Conservation (phyloP, 2,329 filamentous ascomycete genomes). For the Monilinia aucupariae region DNA sequence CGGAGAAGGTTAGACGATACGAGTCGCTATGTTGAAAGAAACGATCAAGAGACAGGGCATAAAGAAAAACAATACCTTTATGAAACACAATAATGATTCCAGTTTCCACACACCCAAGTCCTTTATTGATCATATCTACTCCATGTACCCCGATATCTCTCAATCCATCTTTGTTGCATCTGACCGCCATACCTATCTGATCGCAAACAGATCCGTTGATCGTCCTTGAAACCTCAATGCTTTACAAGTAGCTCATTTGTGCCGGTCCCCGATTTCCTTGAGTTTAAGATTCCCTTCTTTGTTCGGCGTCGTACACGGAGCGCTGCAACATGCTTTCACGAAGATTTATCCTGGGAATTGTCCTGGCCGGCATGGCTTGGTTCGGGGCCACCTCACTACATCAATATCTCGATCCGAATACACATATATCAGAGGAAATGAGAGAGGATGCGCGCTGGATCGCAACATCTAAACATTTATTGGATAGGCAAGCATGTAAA, state of each 20-base stretch:
- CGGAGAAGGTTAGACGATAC: conserved; percentile 1
- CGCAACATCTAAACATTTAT: conserved; percentile 63
- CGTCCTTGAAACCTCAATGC: conserved; percentile 9
- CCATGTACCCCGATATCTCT: neutral
- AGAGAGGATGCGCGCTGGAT: conserved; percentile 64
- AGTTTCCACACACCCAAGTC: too few relatives aligned
- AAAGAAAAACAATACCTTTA: too few relatives aligned
- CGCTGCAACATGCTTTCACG: conserved; percentile 24
- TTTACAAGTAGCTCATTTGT: conserved; percentile 1
- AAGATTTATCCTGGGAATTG: conserved; percentile 34
- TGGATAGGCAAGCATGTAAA: conserved; percentile 69
- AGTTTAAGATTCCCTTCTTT: conserved; percentile 14
- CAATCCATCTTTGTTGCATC: neutral
- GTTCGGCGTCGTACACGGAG: neutral
- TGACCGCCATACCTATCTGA: neutral
- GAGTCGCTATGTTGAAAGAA: too few relatives aligned
- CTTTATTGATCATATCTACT: too few relatives aligned
- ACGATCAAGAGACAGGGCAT: too few relatives aligned
- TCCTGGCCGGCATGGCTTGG: conserved; percentile 40
- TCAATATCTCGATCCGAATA: conserved; percentile 56
- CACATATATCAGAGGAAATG: conserved; percentile 46
- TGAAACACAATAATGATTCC: too few relatives aligned
- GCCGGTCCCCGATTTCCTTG: conserved; percentile 4
- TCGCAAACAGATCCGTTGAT: conserved; percentile 12
- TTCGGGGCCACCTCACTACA: conserved; percentile 49